Conservation (phyloP, 371 early-diverging fungal species). For the Circinella minor region DNA sequence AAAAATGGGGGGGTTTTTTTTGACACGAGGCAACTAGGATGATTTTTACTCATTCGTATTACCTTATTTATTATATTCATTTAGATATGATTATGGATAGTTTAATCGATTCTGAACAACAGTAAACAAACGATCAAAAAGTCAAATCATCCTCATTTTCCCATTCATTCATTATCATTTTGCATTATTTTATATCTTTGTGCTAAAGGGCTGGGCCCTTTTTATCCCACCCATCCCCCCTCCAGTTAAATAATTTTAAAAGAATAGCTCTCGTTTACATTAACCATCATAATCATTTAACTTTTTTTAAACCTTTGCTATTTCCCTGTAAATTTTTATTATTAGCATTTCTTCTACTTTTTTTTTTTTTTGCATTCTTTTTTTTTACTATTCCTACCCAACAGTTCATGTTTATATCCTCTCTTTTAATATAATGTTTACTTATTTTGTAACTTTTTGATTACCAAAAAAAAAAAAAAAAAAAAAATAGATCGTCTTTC, state of each 20-base stretch:
- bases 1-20: no score
- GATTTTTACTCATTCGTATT: slow-evolving; percentile 3
- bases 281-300: slow-evolving; percentile 1
- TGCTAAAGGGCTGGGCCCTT: slow-evolving; percentile 2
- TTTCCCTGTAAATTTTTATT: no score
- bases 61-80: neutral
- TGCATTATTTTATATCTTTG: neutral
- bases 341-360: no score
- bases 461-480: no score
- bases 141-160: no score
- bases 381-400: no score
- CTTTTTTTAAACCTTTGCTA: neutral
- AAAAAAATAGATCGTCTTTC: no score
- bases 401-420: neutral
- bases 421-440: no score
- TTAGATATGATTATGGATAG: slow-evolving; percentile 27
- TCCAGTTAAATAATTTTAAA: no score
- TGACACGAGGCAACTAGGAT: neutral
- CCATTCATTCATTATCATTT: neutral
- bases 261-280: neutral
- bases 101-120: slow-evolving; percentile 25
- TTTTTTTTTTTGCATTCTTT: neutral
- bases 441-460: no score
- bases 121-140: neutral
- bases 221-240: neutral